These are phyloP conservation scores for Simplicillium aogashimaense DNA, from an alignment of 2,329 filamentous ascomycete species.

Conservation along the genomic window DNA sequence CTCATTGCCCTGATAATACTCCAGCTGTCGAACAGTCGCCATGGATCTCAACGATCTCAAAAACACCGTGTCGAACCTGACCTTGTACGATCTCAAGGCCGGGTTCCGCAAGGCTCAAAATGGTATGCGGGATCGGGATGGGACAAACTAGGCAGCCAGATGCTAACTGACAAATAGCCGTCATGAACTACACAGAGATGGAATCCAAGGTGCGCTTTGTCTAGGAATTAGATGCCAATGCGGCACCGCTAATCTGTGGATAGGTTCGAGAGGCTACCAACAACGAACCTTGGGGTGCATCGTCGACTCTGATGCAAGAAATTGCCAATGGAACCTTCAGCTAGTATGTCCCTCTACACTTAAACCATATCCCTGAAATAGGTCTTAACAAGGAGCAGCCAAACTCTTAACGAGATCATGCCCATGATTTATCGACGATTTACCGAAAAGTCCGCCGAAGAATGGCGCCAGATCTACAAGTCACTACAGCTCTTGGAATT, in stretches of 20 bases:
- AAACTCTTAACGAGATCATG: conserved; percentile 98
- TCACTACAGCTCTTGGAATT: conserved; percentile 93
- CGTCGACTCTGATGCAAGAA: conserved; percentile 84
- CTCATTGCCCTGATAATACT: no score
- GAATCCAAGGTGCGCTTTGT: conserved; percentile 49
- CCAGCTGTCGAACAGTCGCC: conserved; percentile 14
- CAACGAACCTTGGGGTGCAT: conserved; percentile 94
- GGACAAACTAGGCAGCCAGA: conserved; percentile 4
- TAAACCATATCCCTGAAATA: background rate
- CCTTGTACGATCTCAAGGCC: conserved; percentile 90
- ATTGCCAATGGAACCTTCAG: conserved; percentile 97
- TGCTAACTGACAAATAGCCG: conserved; percentile 47
- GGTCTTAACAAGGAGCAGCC: conserved; percentile 41
- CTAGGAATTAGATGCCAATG: conserved; percentile 3
- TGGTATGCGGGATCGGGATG: conserved; percentile 48
- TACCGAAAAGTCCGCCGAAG: conserved; percentile 94
- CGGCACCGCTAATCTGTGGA: conserved; percentile 5
- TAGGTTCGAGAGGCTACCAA: conserved; percentile 96
- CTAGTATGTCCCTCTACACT: conserved; percentile 55
- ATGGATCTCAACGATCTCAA: conserved; percentile 86
- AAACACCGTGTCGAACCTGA: conserved; percentile 82
- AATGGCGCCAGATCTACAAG: conserved; percentile 99
- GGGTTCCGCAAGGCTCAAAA: conserved; percentile 93
- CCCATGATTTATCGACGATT: conserved; percentile 99
- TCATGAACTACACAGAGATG: conserved; percentile 98